phyloP scores from a whole-genome alignment of 164 flowering plant genomes.

The Nymphaea colorata region DNA sequence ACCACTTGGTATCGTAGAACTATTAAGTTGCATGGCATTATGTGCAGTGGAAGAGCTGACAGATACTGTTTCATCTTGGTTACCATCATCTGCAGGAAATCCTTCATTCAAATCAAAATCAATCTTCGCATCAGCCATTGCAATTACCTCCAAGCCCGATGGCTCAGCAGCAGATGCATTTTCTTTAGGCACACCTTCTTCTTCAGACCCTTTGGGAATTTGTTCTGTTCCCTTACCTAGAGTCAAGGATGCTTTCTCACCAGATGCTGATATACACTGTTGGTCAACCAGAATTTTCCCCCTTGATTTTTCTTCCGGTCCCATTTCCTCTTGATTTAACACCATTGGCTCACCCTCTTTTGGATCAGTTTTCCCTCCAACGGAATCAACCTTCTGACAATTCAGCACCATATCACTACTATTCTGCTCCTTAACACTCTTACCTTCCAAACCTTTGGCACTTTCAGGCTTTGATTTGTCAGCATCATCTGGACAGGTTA shows the following conservation, averaged over 20 bases:
- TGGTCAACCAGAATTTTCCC: conserved; percentile 4
- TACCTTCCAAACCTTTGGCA: conserved; percentile 13
- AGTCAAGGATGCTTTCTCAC: conserved; percentile 7
- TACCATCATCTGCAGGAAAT: conserved; percentile 55
- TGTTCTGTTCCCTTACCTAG: conserved; percentile 15
- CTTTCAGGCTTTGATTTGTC: conserved; percentile 19
- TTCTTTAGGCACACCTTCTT: conserved; percentile 30
- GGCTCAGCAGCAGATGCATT: conserved; percentile 28
- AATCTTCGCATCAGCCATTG: conserved; percentile 39
- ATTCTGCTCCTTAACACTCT: conserved; percentile 5
- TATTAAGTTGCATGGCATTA: conserved; percentile 16
- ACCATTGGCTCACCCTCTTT: background rate
- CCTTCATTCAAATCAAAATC: conserved; percentile 94
- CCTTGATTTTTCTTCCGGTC: background rate
- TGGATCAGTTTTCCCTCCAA: conserved; percentile 12
- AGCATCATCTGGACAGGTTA: conserved; percentile 5
- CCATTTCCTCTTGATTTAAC: background rate
- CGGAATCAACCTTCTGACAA: conserved; percentile 5
- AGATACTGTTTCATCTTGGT: conserved; percentile 24
- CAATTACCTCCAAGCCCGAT: conserved; percentile 7
- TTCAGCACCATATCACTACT: conserved; percentile 14
- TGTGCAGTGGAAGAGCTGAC: conserved; percentile 10
- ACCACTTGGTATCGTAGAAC: conserved; percentile 10
- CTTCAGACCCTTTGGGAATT: conserved; percentile 13
- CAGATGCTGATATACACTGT: conserved; percentile 9